Conservation (phyloP, 805 yeast genomes). For the Ascoidea rubescens region DNA sequence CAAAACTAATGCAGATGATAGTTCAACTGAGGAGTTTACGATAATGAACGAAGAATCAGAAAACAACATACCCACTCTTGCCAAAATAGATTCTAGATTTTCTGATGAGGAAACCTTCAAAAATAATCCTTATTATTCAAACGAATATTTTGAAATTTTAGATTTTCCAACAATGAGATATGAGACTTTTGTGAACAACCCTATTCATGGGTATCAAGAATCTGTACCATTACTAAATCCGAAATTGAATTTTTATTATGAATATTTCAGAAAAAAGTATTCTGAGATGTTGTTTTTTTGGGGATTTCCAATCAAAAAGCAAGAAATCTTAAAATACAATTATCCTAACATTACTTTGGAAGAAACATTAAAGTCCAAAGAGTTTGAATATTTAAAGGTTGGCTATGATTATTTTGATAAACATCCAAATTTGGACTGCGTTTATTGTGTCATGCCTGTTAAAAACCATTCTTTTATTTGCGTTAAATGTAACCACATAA, state of each 20-base stretch:
- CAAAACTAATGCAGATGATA: not conserved
- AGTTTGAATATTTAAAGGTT: slow-evolving; percentile 16
- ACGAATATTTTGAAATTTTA: slow-evolving; percentile 7
- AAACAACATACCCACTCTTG: no score
- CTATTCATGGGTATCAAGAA: slow-evolving; percentile 22
- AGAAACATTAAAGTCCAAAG: slow-evolving; percentile 21
- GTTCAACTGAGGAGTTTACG: not conserved
- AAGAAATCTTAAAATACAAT: slow-evolving; percentile 65
- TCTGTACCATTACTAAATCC: slow-evolving; percentile 17
- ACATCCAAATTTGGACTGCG: slow-evolving; percentile 33
- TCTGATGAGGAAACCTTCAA: not conserved
- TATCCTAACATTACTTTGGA: slow-evolving; percentile 15
- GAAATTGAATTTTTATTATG: not conserved
- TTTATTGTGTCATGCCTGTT: slow-evolving; percentile 49
- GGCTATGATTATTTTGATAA: slow-evolving; percentile 13
- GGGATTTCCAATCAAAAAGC: slow-evolving; percentile 73
- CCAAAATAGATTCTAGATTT: no score
- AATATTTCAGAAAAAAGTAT: slow-evolving; percentile 40
- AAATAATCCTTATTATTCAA: slow-evolving; percentile 10
- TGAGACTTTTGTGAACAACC: slow-evolving; percentile 20
- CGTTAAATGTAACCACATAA: slow-evolving; percentile 59
- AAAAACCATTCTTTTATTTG: slow-evolving; percentile 48
- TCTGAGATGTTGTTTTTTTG: slow-evolving; percentile 67
- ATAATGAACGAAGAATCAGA: slow-evolving; percentile 1
- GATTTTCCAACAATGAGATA: slow-evolving; percentile 9